These are phyloP conservation scores for Gossypium davidsonii DNA, from an alignment of 441 rosid species.

Conservation along the genomic window DNA sequence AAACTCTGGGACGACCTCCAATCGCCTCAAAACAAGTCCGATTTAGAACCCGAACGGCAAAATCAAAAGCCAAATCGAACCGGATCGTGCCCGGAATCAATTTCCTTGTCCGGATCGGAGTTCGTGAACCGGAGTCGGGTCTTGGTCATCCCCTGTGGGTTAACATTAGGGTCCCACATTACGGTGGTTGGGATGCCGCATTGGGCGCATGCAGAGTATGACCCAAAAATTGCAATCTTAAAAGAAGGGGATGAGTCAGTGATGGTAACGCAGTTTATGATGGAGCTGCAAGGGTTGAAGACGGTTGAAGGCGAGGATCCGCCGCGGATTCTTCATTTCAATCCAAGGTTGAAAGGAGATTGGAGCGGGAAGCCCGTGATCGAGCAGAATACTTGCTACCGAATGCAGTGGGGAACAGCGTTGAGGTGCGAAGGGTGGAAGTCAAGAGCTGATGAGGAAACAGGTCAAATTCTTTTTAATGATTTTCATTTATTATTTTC, in stretches of 20 bases:
- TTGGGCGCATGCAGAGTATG: slow-evolving; percentile 37
- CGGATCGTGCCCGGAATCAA: slow-evolving; percentile 38
- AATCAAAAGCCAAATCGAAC: slow-evolving; percentile 8
- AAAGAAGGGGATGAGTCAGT: slow-evolving; percentile 28
- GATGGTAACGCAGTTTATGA: slow-evolving; percentile 80
- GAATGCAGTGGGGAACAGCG: slow-evolving; percentile 92
- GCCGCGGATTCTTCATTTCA: slow-evolving; percentile 82
- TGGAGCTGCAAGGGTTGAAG: slow-evolving; percentile 84
- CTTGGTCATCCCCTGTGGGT: slow-evolving; percentile 42
- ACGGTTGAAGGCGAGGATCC: slow-evolving; percentile 89
- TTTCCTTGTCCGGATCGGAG: slow-evolving; percentile 33
- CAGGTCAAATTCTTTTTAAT: slow-evolving; percentile 30
- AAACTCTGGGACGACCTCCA: slow-evolving; percentile 36
- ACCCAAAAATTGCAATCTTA: slow-evolving; percentile 15
- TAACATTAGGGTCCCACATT: slow-evolving; percentile 40
- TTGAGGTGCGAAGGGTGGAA: slow-evolving; percentile 77
- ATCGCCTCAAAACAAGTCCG: slow-evolving; percentile 19
- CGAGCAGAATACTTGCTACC: slow-evolving; percentile 89
- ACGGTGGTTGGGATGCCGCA: slow-evolving; percentile 44
- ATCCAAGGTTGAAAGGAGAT: slow-evolving; percentile 86
- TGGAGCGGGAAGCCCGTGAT: slow-evolving; percentile 91
- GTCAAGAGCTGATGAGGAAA: slow-evolving; percentile 74
- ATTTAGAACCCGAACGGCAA: not conserved
- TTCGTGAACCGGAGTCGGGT: slow-evolving; percentile 34
- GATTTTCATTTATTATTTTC: not conserved